Evolutionary conservation across 495 filamentous ascomycete species (phyloP), one percentile per base, ranked within the genome.

Genomic region (Hyaloscypha finlandica): DNA sequence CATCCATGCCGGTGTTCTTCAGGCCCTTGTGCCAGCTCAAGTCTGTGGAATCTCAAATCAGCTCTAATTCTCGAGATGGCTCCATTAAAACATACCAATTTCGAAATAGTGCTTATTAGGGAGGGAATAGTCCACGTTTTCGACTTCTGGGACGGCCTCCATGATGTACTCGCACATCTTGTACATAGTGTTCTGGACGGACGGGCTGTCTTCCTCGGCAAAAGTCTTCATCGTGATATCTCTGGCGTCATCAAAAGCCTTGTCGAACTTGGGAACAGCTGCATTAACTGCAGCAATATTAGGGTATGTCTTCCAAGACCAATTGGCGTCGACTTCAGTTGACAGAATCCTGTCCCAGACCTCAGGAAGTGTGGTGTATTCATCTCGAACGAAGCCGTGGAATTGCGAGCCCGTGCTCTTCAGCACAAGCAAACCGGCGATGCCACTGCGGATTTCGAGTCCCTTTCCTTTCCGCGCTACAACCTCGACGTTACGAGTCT

Each of bases 71-170:
- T 32, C 32, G 20, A 32, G 9, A n/a, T 16, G 45, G 16, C 42
- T 19, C 16, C 11, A 4, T 14, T 14, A 4, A 12, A 48, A 48
- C 89, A 80, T 83, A 97, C 93, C 90, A 80, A 97, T 90, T 78
- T 97, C 95, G 75, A 97, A 99, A 80, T 97, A 99, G 77, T 99
- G 95, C 81, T 97, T 97, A 80, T 99, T 99, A 25, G 95, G 95
- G 74, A 99, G 81, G 14, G 88, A 84, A 74, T 97, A 98, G 70
- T 89, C 86, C 45, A 93, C 91, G 14, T 85, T 80, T 52, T 91
- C 87, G 11, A 92, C 84, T 76, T 88, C 80, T 33, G 92, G 87
- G 63, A 84, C 92, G 31, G 81, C 86, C 20, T 83, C 91, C 69
- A 99, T 81, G 70, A 99, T 97, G 80, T 90, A 84, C 76, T 94